These are phyloP conservation scores for Plasmodium reichenowi DNA, from an alignment of 169 alveolate species.

Conservation along the genomic window DNA sequence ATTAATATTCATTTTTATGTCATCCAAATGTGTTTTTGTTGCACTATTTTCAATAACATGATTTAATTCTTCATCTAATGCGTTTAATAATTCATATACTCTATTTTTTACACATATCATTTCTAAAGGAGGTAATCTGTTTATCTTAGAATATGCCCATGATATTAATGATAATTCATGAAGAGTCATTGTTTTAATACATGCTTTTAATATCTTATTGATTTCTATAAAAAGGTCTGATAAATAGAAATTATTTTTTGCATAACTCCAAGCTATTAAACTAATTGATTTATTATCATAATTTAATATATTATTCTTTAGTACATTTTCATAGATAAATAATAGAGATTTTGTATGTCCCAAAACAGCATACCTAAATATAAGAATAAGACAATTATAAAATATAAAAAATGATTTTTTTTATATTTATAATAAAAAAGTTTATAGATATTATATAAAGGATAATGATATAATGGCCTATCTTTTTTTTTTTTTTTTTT, in stretches of 20 bases:
- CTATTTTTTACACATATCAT: conserved; percentile 73
- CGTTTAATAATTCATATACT: conserved; percentile 54
- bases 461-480: not conserved
- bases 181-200: conserved; percentile 73
- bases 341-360: conserved; percentile 76
- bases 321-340: conserved; percentile 72
- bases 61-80: conserved; percentile 68
- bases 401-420: not conserved
- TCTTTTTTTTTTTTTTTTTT: conserved; percentile 12
- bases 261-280: conserved; percentile 77
- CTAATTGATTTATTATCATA: conserved; percentile 73
- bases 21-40: conserved; percentile 19
- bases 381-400: conserved; percentile 19
- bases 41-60: conserved; percentile 5
- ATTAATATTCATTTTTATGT: conserved; percentile 16
- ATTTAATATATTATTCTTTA: conserved; percentile 67
- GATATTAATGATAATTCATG: conserved; percentile 76
- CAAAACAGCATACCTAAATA: conserved; percentile 58
- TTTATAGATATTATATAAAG: not conserved
- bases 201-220: conserved; percentile 67
- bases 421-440: too few relatives aligned
- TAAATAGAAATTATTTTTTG: conserved; percentile 69
- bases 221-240: conserved; percentile 74
- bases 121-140: conserved; percentile 74
- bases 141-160: conserved; percentile 76